Evolutionary conservation across 306 rosid genomes (phyloP).

Genomic region (Vigna hirtella): DNA sequence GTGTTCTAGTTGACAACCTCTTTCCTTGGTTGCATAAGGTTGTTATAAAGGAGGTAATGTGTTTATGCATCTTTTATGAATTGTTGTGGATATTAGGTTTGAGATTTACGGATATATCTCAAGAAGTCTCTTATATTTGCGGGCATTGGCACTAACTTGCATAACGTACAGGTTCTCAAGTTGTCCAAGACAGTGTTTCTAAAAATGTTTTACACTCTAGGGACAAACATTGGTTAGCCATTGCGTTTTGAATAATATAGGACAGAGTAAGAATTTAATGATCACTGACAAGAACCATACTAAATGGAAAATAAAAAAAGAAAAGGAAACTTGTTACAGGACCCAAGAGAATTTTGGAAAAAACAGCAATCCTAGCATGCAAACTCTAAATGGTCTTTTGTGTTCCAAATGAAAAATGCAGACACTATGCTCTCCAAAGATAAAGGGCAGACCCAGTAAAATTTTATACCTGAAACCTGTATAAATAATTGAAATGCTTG

Average conservation of each 20-base stretch:
- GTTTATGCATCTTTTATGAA: constrained; percentile 1
- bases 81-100: neutral
- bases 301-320: neutral
- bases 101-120: neutral
- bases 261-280: neutral
- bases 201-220: neutral
- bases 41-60: neutral
- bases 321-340: neutral
- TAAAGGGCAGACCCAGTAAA: neutral
- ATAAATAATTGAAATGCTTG: constrained; percentile 85
- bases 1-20: constrained; percentile 1
- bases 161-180: constrained; percentile 4
- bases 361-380: neutral
- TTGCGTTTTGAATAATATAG: neutral
- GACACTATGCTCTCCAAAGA: neutral
- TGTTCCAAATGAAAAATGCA: constrained; percentile 22
- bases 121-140: constrained; percentile 2
- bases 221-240: no score
- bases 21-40: neutral
- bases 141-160: neutral
- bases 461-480: constrained; percentile 77
- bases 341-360: neutral
- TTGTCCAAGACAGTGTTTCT: neutral
- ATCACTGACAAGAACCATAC: constrained; percentile 1
- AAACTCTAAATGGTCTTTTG: neutral